A percentile compares a stretch with the other conserved stretches of the same genome.
phyloP scores from a whole-genome alignment of 2,329 filamentous ascomycete species.

The Talaromyces sp. region DNA sequence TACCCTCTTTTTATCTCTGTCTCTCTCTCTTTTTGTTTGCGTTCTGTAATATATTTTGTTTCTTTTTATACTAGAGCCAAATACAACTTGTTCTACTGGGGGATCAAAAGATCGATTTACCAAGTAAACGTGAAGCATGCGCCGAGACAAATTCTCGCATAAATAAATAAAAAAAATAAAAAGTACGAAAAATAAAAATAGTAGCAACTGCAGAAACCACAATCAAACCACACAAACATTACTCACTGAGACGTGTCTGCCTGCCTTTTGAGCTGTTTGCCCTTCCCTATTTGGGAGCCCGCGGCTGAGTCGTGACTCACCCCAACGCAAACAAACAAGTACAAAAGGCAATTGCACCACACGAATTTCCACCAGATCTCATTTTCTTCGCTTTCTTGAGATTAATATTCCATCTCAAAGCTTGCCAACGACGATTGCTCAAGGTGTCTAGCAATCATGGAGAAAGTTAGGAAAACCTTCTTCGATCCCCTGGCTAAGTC shows the following conservation, averaged over 20 bases:
- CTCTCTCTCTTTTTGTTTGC: no score
- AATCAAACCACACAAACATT: background rate
- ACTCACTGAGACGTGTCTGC: background rate
- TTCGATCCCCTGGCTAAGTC: conserved; percentile 6
- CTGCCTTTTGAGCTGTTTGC: background rate
- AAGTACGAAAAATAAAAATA: no score
- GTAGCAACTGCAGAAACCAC: no score
- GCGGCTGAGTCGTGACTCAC: background rate
- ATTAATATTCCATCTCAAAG: background rate
- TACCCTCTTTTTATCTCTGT: no score
- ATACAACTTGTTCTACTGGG: no score
- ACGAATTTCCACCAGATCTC: background rate
- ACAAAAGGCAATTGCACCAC: background rate
- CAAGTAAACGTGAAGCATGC: no score
- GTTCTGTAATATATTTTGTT: no score
- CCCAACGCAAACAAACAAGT: background rate
- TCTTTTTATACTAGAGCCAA: no score
- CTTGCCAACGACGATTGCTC: background rate
- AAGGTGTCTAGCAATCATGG: background rate
- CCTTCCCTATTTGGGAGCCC: background rate
- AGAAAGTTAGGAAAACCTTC: conserved; percentile 7
- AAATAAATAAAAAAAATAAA: no score
- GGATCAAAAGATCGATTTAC: no score
- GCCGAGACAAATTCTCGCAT: no score
- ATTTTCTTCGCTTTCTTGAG: background rate